These are phyloP conservation scores for Stereum hirsutum DNA, from an alignment of 1,284 basidiomycete species.

Conservation along the genomic window DNA sequence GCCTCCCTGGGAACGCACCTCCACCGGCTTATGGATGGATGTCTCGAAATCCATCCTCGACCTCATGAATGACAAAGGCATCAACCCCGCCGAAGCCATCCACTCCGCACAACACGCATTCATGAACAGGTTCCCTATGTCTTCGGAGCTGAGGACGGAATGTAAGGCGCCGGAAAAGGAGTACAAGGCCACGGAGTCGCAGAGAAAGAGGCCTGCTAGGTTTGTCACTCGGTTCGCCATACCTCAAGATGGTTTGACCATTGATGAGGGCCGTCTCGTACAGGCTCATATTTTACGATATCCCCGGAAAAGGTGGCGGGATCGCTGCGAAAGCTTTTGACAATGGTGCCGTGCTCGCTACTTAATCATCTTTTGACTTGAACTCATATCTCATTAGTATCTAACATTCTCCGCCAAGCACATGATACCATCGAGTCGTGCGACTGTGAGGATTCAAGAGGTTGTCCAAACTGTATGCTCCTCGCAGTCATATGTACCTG, in stretches of 20 bases:
- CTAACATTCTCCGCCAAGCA: slow-evolving; percentile 57
- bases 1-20: slow-evolving; percentile 69
- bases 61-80: slow-evolving; percentile 46
- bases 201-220: slow-evolving; percentile 73
- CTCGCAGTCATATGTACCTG: slow-evolving; percentile 1
- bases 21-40: slow-evolving; percentile 83
- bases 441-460: slow-evolving; percentile 46
- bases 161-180: slow-evolving; percentile 82
- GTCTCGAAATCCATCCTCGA: slow-evolving; percentile 48
- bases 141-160: slow-evolving; percentile 73
- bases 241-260: not conserved
- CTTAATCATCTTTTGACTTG: not conserved
- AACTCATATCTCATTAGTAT: slow-evolving; percentile 26
- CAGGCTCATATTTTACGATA: slow-evolving; percentile 82
- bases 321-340: slow-evolving; percentile 79
- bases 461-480: slow-evolving; percentile 65
- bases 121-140: slow-evolving; percentile 69
- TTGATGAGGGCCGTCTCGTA: no score
- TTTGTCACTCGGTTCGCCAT: slow-evolving; percentile 17
- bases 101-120: slow-evolving; percentile 84
- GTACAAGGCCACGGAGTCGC: slow-evolving; percentile 47
- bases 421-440: slow-evolving; percentile 59
- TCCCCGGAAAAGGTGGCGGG: slow-evolving; percentile 61
- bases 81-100: slow-evolving; percentile 70
- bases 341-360: slow-evolving; percentile 43